Base-by-base conservation (phyloP, 345 rosid genomes). In the Pistacia integerrima region DNA sequence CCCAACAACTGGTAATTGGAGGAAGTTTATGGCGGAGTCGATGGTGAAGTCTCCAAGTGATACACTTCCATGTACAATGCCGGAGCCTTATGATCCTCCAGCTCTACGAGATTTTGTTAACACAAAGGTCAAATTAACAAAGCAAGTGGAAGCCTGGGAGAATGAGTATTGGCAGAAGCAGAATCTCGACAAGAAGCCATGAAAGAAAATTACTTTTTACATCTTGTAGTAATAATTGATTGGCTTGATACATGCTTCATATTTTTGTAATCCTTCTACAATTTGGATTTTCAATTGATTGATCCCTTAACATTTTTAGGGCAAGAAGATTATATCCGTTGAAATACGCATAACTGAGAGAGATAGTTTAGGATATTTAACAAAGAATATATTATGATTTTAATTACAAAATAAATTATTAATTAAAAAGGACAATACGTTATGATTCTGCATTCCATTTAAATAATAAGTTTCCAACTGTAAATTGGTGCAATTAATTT, bases 111-210 rank as follows among this genome's bases (percentile, higher is more conserved):
- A 83, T 17, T 71, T 87, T 64, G n/a, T 70, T 13, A 84, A 82
- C 62, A 81, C 75, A 61, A 90, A 87, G 66, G 74, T 77, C 36
- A 79, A 80, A 18, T 22, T 79, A 57, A 81, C 79, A 61, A 74
- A 69, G 68, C 88, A 87, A 83, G 92, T 90, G 36, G 92, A 86
- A 78, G 28, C 46, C 57, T 88, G 89, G 95, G 93, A 87, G 77
- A 69, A 80, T 56, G 80, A 83, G 33, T 84, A 84, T 68, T 86
- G 82, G 89, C 73, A 66, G 52, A 55, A 68, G 12, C 4, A 7
- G 6, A 48, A 30, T 63, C 38, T 13, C 8, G 8, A 35, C 11
- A 69, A 67, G n/a, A 55, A 10, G 20, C 69, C 51, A 17, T 61
- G 8, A 46, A 11, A 1, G 0, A 16, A 2, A n/a, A 8, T 22